Base-by-base conservation (phyloP, 179 eudicot genomes). In the Silene coronaria region DNA sequence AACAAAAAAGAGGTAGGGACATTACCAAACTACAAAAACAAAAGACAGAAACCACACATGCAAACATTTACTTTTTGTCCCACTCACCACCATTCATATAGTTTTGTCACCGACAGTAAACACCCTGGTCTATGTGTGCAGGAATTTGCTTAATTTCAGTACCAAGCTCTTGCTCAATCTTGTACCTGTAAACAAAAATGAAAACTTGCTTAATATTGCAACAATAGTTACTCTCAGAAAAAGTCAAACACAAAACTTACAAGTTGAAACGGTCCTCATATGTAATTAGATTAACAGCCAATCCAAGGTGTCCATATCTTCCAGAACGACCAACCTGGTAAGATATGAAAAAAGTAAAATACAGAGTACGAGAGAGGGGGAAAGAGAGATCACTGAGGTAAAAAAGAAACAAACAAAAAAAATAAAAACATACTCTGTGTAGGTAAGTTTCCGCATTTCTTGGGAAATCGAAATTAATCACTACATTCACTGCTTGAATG, bases 401-500 rank as follows among this genome's bases (percentile, higher is more conserved):
- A 36, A 6, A 36, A 36, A 34, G 6, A 34, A 5, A 34, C 61
- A 12, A 67, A 0, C 34, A 59, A 36, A 4, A 64, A 19, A n/a
- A 28, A 42, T 61, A 16, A 48, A 61, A 64, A 59, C 90, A 59
- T 88, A 94, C 98, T 85, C 98, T 87, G 81, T 94, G 98, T 67
- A 94, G 84, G 84, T 94, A 94, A 45, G 98, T 94, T 81, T 94
- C 98, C 9, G 98, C 77, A 64, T 90, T 94, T 80, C 85, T 94
- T 1, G 97, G 98, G 68, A 94, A 94, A 84, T 94, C 98, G 76
- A 92, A 94, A 78, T 94, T 94, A 85, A 94, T 90, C 60, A 94
- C 98, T 34, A 94, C 97, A 68, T 94, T 94, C 72, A 94, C 98
- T n/a, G 98, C 97, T 86, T 94, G 98, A 82, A 94, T 94, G 84